Conservation (phyloP, 208 protist genomes). For the Porcisia hertigi region DNA sequence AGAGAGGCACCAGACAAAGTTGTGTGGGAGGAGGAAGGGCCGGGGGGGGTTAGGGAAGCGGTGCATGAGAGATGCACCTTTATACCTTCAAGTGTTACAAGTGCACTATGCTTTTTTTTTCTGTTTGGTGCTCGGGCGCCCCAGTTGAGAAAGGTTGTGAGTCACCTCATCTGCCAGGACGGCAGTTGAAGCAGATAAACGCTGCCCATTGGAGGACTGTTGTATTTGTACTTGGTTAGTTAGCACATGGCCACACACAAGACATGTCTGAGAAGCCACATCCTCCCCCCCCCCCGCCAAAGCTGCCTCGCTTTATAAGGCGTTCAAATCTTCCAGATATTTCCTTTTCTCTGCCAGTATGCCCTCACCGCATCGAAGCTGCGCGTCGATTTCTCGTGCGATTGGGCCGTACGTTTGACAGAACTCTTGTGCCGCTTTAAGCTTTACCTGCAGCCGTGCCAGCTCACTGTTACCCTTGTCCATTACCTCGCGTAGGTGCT, state of each 20-base stretch:
- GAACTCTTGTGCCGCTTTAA: constrained; percentile 12
- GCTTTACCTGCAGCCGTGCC: constrained; percentile 17
- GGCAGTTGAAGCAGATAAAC: not conserved
- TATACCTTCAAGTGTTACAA: not conserved
- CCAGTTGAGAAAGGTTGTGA: not conserved
- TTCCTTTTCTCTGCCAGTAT: constrained; percentile 16
- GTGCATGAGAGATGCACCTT: not conserved
- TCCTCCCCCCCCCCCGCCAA: not conserved
- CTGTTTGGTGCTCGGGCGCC: not conserved
- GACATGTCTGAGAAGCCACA: not conserved
- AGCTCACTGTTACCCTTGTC: constrained; percentile 18
- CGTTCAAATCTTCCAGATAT: constrained; percentile 7
- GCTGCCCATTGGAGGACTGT: not conserved
- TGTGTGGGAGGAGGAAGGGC: not conserved
- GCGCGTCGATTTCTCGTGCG: constrained; percentile 19
- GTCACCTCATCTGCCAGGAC: not conserved
- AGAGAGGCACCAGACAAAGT: no score
- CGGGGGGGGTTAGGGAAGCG: not conserved
- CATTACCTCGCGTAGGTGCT: constrained; percentile 19
- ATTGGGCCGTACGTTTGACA: constrained; percentile 24
- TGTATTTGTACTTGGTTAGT: not conserved
- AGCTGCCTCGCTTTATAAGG: not conserved
- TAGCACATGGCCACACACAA: not conserved
- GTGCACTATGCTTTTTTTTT: not conserved
- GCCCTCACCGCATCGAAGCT: constrained; percentile 18